phyloP scores from a whole-genome alignment of 306 rosid genomes.

The Fragaria iinumae region DNA sequence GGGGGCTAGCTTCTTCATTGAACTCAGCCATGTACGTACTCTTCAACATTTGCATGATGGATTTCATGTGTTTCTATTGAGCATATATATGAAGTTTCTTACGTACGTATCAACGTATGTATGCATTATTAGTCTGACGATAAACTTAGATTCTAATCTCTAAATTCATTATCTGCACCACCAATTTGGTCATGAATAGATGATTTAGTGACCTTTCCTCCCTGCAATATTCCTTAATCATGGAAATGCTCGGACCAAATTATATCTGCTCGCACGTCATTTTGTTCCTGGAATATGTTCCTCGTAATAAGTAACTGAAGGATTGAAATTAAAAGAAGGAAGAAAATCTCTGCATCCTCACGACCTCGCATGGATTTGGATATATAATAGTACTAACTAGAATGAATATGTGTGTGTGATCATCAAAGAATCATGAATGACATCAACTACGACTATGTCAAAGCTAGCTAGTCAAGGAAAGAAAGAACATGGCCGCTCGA shows the following conservation, averaged over 20 bases:
- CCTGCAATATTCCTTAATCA: constrained; percentile 9
- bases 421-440: background rate
- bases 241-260: background rate
- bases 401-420: background rate
- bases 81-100: background rate
- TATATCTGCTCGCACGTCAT: background rate
- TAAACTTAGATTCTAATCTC: background rate
- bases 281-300: background rate
- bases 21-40: no score
- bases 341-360: background rate
- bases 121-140: no score
- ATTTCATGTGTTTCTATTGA: background rate
- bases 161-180: background rate
- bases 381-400: background rate
- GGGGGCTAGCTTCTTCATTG: background rate
- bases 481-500: constrained; percentile 3
- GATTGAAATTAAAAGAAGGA: background rate
- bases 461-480: background rate
- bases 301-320: background rate
- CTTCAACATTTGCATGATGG: background rate
- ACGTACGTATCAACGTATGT: no score
- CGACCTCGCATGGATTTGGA: background rate
- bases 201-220: background rate
- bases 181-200: background rate
- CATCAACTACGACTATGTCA: background rate